Base-by-base conservation (phyloP, 2,329 filamentous ascomycete species). In the Diaporthe helianthi region DNA sequence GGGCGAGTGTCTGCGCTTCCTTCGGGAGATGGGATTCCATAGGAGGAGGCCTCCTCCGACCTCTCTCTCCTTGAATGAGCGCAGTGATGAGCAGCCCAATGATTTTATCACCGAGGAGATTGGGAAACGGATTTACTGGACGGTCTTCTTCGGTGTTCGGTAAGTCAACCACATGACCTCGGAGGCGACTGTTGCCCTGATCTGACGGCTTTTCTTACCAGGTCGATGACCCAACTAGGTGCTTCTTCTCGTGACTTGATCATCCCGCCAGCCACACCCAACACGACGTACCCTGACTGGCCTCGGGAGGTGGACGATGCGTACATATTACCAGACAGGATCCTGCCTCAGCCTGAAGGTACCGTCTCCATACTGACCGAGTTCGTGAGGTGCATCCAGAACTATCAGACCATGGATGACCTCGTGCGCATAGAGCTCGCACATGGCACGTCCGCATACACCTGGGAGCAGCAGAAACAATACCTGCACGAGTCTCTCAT, bases 251-350 rank as follows among this genome's bases (percentile, higher is more conserved):
- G 88, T 44, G 92, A 94, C 74, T 82, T 94, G 46, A 86, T 92
- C 44, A 89, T 97, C 63, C 89, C 92, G 10, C 93, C 93, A 3
- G 89, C 91, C 1, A 97, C 93, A 0, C 88, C 89, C 0, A 89
- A 86, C 31, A 88, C 93, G 52, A 91, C 89, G 5, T 93, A 96
- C 73, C 94, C 94, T 4, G 91, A 92, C 9, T 84, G 94, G 15
- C 94, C 94, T 0, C 82, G 90, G 24, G 93, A 97, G 75, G 89
- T 97, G 1, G 94, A 97, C 73, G 94, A 97, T 78, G 89, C 91
- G 69, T 94, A 89, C 75, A 92, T 97, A 69, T 90, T 90, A 69
- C 83, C 90, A 1, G 87, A 89, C 29, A 88, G 92, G 71, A 88
- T 95, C 64, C 86, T 91, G 38, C 83, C 86, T 9, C 93, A 95